These are phyloP conservation scores for Vigna unguiculata DNA, from an alignment of 306 rosid species.

Conservation along the genomic window DNA sequence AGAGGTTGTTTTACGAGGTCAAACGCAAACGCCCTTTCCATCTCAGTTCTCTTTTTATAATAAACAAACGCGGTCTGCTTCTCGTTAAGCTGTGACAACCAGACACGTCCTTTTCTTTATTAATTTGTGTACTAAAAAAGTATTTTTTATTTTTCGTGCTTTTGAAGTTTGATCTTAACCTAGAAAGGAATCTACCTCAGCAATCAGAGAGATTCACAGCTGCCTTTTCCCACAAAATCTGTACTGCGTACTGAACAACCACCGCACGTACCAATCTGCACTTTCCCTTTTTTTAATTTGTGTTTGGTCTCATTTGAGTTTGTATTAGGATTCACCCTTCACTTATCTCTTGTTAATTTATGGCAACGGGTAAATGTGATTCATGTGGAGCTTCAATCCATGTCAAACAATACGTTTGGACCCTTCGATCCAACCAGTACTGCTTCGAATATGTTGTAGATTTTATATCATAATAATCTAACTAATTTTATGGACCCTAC, in stretches of 20 bases:
- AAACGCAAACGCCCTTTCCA: conserved; percentile 57
- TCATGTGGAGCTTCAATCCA: not conserved
- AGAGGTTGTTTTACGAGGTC: conserved; percentile 47
- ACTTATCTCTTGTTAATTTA: not conserved
- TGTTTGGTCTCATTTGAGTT: not conserved
- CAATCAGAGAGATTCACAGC: not conserved
- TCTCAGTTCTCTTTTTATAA: not conserved
- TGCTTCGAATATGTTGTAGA: too few species aligned
- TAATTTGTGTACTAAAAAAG: not conserved
- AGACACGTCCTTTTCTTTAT: not conserved
- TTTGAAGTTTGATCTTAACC: conserved; percentile 9
- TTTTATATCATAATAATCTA: too few species aligned
- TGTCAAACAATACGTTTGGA: too few species aligned
- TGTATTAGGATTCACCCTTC: not conserved
- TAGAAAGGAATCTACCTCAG: not conserved
- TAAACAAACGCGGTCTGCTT: not conserved
- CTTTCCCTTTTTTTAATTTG: not conserved
- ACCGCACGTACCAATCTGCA: conserved; percentile 17
- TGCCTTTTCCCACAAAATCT: not conserved
- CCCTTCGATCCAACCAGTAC: too few species aligned
- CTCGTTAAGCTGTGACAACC: not conserved
- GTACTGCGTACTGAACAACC: not conserved
- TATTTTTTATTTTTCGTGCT: not conserved
- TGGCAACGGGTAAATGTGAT: not conserved
- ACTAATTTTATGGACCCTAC: too few species aligned